Conservation (phyloP, 306 rosid species). For the Vicia sativa region DNA sequence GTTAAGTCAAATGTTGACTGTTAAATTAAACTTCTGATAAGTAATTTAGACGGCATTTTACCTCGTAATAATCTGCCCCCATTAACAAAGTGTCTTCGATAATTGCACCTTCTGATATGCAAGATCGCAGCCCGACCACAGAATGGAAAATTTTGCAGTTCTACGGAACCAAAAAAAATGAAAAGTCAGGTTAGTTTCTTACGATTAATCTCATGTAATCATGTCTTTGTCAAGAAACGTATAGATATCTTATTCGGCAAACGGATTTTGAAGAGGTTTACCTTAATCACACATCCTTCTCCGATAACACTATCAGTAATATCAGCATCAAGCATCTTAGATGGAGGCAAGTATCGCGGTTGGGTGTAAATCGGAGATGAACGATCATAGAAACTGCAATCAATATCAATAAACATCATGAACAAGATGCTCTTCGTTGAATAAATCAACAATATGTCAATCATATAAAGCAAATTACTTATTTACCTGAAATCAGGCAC, state of each 20-base stretch:
- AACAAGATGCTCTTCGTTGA: conserved; percentile 23
- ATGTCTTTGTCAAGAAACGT: not conserved
- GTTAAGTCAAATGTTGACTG: conserved; percentile 15
- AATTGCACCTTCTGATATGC: conserved; percentile 96
- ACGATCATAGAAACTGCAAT: conserved; percentile 89
- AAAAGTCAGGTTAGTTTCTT: conserved; percentile 33
- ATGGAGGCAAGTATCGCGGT: conserved; percentile 96
- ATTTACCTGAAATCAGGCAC: conserved; percentile 92
- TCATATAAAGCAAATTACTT: conserved; percentile 6
- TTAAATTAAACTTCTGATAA: not conserved
- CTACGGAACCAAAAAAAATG: conserved; percentile 43
- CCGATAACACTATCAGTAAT: conserved; percentile 97
- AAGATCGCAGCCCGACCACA: conserved; percentile 91
- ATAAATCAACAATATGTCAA: conserved; percentile 20
- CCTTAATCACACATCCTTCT: conserved; percentile 99
- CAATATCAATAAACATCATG: conserved; percentile 28
- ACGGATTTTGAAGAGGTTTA: conserved; percentile 28
- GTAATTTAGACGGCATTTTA: conserved; percentile 33
- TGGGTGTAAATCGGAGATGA: conserved; percentile 99
- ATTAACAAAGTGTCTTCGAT: conserved; percentile 91
- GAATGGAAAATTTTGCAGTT: conserved; percentile 98
- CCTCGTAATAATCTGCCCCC: conserved; percentile 99
- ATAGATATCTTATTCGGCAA: conserved; percentile 4
- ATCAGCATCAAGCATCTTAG: conserved; percentile 99
- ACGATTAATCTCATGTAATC: not conserved